A percentile compares a stretch with the other conserved stretches of the same genome.
Evolutionary conservation across 2,329 filamentous ascomycete genomes (phyloP).

Genomic region (Chaetomiaceae sp.): DNA sequence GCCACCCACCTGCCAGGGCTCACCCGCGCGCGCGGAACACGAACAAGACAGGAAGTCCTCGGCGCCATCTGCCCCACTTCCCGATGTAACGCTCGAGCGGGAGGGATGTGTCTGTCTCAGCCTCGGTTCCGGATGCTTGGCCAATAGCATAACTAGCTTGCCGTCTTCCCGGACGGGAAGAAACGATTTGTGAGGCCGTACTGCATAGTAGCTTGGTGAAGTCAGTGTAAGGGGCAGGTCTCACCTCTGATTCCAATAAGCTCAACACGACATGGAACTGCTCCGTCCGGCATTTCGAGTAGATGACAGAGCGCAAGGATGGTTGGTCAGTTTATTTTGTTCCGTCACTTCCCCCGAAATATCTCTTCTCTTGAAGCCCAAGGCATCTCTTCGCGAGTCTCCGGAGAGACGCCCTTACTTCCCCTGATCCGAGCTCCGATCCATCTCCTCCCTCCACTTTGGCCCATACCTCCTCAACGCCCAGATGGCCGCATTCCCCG

Average conservation of each 20-base stretch:
- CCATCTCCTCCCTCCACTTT: conserved; percentile 62
- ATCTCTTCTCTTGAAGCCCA: too few relatives aligned
- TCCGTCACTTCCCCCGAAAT: too few relatives aligned
- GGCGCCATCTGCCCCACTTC: not conserved
- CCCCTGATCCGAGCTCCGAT: conserved; percentile 38
- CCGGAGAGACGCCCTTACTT: not conserved
- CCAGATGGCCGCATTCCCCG: conserved; percentile 55
- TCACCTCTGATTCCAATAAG: too few relatives aligned
- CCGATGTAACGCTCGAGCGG: conserved; percentile 1
- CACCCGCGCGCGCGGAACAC: too few relatives aligned
- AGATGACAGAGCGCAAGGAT: too few relatives aligned
- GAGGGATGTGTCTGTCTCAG: conserved; percentile 13
- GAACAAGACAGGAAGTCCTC: not conserved
- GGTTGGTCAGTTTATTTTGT: too few relatives aligned
- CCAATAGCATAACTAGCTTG: conserved; percentile 4
- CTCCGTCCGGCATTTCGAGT: too few relatives aligned
- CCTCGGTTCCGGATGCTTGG: not conserved
- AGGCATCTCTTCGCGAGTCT: too few relatives aligned
- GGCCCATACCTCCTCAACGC: conserved; percentile 56
- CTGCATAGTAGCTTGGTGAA: too few relatives aligned
- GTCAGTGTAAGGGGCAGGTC: too few relatives aligned
- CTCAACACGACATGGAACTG: too few relatives aligned
- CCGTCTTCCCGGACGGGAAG: conserved; percentile 1
- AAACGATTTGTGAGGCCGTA: too few relatives aligned
- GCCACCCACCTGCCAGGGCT: not conserved